phyloP scores from a whole-genome alignment of 768 basidiomycete genomes.

The Leccinum boreale region DNA sequence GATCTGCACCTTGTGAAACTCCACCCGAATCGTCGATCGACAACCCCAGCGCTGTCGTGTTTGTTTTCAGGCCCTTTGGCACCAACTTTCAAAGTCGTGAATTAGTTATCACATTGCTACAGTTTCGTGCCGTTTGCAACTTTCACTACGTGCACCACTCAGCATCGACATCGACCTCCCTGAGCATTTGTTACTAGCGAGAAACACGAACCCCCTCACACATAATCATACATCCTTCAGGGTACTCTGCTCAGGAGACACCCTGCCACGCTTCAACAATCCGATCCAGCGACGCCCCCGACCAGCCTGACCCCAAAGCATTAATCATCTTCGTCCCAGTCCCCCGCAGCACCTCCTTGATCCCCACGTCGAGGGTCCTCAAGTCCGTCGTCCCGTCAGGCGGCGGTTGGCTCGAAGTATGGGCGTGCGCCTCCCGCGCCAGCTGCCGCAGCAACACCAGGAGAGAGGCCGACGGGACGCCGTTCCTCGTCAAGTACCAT shows the following conservation, averaged over 20 bases:
- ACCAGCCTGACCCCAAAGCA: conserved; percentile 69
- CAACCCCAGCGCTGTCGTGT: too few relatives aligned
- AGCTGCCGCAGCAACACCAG: conserved; percentile 58
- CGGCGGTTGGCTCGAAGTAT: conserved; percentile 46
- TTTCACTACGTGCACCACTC: not conserved
- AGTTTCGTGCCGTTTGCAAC: not conserved
- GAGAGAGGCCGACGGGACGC: conserved; percentile 68
- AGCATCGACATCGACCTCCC: too few relatives aligned
- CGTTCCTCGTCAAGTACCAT: conserved; percentile 71
- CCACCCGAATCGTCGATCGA: too few relatives aligned
- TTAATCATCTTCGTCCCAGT: conserved; percentile 82
- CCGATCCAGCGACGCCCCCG: conserved; percentile 64
- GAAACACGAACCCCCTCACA: not conserved
- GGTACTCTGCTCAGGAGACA: conserved; percentile 5
- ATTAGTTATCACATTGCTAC: not conserved
- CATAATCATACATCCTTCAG: not conserved
- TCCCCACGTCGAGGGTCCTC: conserved; percentile 47
- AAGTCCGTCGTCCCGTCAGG: conserved; percentile 50
- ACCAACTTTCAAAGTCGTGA: too few relatives aligned
- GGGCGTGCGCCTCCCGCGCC: conserved; percentile 58
- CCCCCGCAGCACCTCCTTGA: conserved; percentile 82
- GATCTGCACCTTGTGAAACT: not conserved
- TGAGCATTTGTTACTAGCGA: not conserved
- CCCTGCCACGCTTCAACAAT: conserved; percentile 56
- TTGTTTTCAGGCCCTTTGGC: too few relatives aligned